Evolutionary conservation across 306 rosid genomes (phyloP), one percentile per base, ranked within the genome.

Genomic region (Gastrolobium villosum): DNA sequence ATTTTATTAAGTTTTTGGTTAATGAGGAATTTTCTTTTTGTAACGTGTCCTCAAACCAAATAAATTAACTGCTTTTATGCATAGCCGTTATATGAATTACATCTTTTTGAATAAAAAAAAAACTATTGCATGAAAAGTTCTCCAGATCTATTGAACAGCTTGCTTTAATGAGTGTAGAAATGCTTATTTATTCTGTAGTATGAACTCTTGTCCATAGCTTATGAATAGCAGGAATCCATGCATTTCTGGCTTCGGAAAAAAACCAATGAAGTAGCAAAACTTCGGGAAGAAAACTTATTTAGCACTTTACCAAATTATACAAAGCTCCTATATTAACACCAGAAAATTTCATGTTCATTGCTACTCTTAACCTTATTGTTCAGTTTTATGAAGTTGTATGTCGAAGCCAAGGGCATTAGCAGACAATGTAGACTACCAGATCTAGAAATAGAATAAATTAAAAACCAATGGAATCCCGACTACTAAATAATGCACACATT

Each of bases 11-110:
- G 5, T 5, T 76, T 56, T 70, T 83, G 59, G 20, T 67, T 11
- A 54, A 55, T 48, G 52, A 53, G 41, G 7, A 44, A 31, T 34
- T 81, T 39, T 78, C 26, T 46, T 30, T 64, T 59, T 82, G 78
- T 72, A 64, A 54, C 6, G 4, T 44, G 50, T 56, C 82, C 39
- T 20, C 5, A 26, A 36, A 52, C n/a, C 45, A 57, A 65, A 39
- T 9, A 15, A 75, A 10, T 70, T 37, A 53, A 63, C 56, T 63
- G 39, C 46, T 52, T 56, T 31, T 20, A 65, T 40, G 8, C 71
- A 70, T 79, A 13, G 55, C 8, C 26, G 0, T 54, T 46, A 57
- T 45, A 15, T 32, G 52, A 10, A 53, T 20, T 53, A 35, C 35
- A 54, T 53, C 31, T 28, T 32, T 45, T 48, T 20, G 26, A 20